Evolutionary conservation across 2,329 filamentous ascomycete genomes (phyloP), one percentile per base, ranked within the genome.

Genomic region (Colletotrichum sp.): DNA sequence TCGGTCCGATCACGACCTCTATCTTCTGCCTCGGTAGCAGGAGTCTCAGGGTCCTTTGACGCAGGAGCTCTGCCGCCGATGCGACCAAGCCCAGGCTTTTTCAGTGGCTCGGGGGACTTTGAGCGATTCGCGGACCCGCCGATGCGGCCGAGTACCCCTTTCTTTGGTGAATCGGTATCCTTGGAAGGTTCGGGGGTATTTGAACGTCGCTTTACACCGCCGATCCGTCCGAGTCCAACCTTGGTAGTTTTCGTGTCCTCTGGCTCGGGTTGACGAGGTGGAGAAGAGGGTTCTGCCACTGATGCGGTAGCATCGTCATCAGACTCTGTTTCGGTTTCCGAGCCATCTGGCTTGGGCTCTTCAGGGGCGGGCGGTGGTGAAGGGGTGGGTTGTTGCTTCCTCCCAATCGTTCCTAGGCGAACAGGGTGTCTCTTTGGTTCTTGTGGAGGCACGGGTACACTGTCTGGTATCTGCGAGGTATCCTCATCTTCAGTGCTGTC

Each of bases 271-370:
- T 13, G 59, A 10, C 57, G 24, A 12, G 57, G 64, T 15, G 75
- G 62, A 10, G 73, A 52, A 13, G 70, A 68, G 12, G 16, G 18
- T 32, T 72, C 52, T 16, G 52, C 62, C 26, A 52, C 8, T 26
- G 70, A 64, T 26, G 64, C 49, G 5, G 63, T 28, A 18, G 64
- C 69, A 32, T 84, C 82, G 34, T 83, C 83, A 2, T 85, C 85
- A n/a, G 81, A 80, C 28, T 87, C 87, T 10, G 87, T 88, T 16
- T 86, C 87, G n/a, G 87, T 89, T 59, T 88, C 87, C 9, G 83
- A 85, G 26, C 82, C 84, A 21, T 82, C 80, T 26, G 69, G 71
- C 8, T 39, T 39, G 5, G 30, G 44, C 12, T 69, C 72, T 44
- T 75, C 75, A 21, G 80, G 76, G 28, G 81, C 77, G 30, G 78